Evolutionary conservation across 1,284 basidiomycete genomes (phyloP).

Genomic region (Trichosporon sp.): DNA sequence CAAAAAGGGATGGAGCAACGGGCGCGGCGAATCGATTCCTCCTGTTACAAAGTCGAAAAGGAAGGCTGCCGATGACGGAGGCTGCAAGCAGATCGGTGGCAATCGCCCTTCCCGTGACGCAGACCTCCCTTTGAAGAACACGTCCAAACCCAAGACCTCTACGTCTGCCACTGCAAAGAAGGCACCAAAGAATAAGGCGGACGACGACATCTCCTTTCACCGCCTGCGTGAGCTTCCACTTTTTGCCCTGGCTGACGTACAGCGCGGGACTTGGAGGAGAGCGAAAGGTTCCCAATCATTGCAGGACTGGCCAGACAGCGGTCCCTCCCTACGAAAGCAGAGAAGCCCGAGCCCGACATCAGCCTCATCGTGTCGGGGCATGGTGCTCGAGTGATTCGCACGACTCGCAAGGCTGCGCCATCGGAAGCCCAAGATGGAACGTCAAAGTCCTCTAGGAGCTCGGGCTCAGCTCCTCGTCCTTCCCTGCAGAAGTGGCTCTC

Average conservation of each 20-base stretch:
- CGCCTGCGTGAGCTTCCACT: constrained; percentile 8
- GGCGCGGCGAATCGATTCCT: constrained; percentile 14
- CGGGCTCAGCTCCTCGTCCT: background rate
- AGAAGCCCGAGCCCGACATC: background rate
- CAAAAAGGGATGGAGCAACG: constrained; percentile 24
- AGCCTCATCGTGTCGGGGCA: background rate
- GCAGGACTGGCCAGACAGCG: constrained; percentile 15
- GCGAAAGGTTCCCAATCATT: constrained; percentile 11
- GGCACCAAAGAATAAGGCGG: constrained; percentile 10
- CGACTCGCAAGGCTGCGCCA: background rate
- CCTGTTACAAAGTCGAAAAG: constrained; percentile 7
- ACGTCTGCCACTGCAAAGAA: constrained; percentile 4
- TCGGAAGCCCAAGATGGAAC: background rate
- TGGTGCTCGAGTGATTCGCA: background rate
- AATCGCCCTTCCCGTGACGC: background rate
- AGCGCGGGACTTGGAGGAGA: background rate
- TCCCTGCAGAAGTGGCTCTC: background rate
- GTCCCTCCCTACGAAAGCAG: constrained; percentile 6
- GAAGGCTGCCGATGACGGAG: background rate
- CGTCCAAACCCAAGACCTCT: background rate
- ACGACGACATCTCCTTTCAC: constrained; percentile 16
- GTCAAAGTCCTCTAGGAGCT: background rate
- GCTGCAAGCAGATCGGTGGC: background rate
- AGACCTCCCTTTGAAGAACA: background rate
- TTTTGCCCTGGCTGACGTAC: background rate